phyloP scores from a whole-genome alignment of 177 flowering plant genomes.

The Vitis hybrid region DNA sequence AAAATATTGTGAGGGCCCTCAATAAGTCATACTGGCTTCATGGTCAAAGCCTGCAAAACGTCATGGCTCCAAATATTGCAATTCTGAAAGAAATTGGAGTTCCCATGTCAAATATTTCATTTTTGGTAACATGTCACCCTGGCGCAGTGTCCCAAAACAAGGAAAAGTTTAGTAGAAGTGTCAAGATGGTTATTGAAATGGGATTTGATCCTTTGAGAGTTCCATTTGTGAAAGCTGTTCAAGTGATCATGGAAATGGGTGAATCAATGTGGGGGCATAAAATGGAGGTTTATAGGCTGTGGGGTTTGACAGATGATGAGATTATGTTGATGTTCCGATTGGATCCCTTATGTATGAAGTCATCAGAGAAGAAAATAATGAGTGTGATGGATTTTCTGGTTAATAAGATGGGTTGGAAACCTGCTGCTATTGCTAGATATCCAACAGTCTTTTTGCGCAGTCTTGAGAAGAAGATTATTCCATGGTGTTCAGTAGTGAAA shows the following conservation, averaged over 20 bases:
- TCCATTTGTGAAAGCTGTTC: not conserved
- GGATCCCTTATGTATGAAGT: no score
- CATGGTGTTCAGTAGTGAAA: no score
- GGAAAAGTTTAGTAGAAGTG: not conserved
- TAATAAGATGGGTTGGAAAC: no score
- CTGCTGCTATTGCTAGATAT: no score
- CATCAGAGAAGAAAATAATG: no score
- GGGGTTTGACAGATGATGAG: constrained; percentile 4
- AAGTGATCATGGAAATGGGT: not conserved
- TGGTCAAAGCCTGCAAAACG: not conserved
- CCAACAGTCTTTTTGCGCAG: no score
- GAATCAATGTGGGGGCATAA: not conserved
- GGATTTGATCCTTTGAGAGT: not conserved
- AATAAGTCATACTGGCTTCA: not conserved
- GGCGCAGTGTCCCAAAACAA: no score
- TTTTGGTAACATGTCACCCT: not conserved
- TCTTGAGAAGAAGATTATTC: no score
- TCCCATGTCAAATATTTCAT: not conserved
- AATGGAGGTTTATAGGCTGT: not conserved
- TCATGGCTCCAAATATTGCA: not conserved
- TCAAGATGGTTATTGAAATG: not conserved
- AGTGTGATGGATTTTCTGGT: no score
- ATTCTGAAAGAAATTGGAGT: not conserved
- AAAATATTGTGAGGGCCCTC: not conserved
- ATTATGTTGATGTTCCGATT: no score